Evolutionary conservation across 345 rosid genomes (phyloP).

Genomic region (Arabidopsis suecica): DNA sequence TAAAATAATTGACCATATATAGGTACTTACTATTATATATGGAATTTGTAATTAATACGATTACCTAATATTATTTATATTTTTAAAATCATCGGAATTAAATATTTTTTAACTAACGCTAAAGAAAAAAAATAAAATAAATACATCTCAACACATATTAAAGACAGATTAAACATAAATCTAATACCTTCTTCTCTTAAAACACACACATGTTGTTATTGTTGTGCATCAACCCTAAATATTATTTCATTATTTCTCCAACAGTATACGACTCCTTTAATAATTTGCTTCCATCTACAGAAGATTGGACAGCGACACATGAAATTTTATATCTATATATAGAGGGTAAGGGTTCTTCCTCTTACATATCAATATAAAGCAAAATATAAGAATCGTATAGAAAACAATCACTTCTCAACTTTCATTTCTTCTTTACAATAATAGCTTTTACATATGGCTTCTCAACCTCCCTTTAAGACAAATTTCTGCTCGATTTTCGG

Average conservation of each 20-base stretch:
- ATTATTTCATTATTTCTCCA: conserved; percentile 6
- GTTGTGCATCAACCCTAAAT: conserved; percentile 25
- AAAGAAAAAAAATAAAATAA: too few relatives aligned
- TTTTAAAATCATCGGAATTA: background rate
- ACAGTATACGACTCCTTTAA: conserved; percentile 30
- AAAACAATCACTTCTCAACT: conserved; percentile 15
- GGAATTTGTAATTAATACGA: conserved; percentile 7
- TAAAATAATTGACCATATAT: background rate
- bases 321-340: conserved; percentile 24
- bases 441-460: conserved; percentile 38
- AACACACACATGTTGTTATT: conserved; percentile 3
- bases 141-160: too few relatives aligned
- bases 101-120: too few relatives aligned
- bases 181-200: background rate
- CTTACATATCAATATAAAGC: conserved; percentile 5
- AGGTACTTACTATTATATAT: background rate
- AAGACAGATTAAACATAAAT: too few relatives aligned
- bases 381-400: conserved; percentile 24
- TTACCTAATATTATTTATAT: background rate
- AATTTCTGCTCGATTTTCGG: conserved; percentile 27
- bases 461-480: conserved; percentile 43
- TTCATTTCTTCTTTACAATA: conserved; percentile 14
- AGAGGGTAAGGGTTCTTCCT: conserved; percentile 24
- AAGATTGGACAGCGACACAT: conserved; percentile 27
- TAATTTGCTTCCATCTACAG: conserved; percentile 36